Evolutionary conservation across 345 rosid genomes (phyloP), one percentile per base, ranked within the genome.

Genomic region (Sisymbrium irio): DNA sequence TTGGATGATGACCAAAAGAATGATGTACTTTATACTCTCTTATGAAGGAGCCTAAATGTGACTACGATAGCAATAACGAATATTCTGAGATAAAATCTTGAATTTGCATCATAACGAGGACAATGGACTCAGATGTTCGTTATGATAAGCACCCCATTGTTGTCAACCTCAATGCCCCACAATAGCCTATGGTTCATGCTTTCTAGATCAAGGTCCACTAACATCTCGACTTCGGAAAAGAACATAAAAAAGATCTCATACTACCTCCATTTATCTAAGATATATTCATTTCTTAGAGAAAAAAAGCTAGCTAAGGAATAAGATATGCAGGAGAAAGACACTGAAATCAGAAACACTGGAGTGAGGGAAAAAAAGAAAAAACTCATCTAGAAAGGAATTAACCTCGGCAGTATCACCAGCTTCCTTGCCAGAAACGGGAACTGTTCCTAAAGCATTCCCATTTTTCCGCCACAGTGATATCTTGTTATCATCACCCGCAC

Each of bases 401-500:
- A 90, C 99, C 89, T 90, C 92, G 27, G 85, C 81, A 81, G 12
- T 82, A 45, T 89, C 99, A 69, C 86, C 88, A 74, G 84, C 79
- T 18, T 95, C 98, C 5, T 86, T 80, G 25, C 97, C 96, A 36
- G 88, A 27, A 45, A 89, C 83, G 0, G 98, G 97, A 77, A 92
- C 65, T 17, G 93, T 85, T 56, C 97, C 99, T 83, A 90, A 76
- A 79, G 80, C 85, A 73, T 72, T 88, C 71, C 99, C 99, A 83
- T 80, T 89, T 77, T 82, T 86, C 81, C 91, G 72, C 96, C 97
- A 89, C 46, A 96, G 7, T 0, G 99, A 90, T 69, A 96, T 92
- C 90, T 83, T 92, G 88, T 89, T 90, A 71, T 92, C 99, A 30
- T 92, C 99, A 57, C 99, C 98, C 2, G 97, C 87, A 85, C 97